Conservation (phyloP, 2,329 filamentous ascomycete species). For the Venturia carpophila region DNA sequence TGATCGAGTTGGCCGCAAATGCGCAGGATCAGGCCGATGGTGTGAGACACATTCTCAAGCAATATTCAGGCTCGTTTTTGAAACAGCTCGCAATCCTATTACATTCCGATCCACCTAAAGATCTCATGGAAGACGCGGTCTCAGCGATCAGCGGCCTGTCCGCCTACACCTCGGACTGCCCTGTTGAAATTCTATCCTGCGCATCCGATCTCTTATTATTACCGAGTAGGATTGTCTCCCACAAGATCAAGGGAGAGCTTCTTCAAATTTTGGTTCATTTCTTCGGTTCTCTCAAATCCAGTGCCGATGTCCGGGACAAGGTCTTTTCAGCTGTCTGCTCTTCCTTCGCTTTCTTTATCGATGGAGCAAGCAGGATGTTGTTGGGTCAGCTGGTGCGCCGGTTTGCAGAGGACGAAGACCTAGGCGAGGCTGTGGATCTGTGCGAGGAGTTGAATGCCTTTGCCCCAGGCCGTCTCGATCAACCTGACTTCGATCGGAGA, state of each 20-base stretch:
- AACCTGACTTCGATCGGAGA: constrained; percentile 80
- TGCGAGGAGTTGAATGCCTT: constrained; percentile 78
- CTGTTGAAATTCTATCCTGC: constrained; percentile 70
- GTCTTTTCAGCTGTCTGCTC: constrained; percentile 70
- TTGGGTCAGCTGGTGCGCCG: constrained; percentile 65
- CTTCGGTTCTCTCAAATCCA: constrained; percentile 55
- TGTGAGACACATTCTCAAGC: constrained; percentile 54
- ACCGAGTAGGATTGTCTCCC: constrained; percentile 73
- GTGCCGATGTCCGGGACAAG: constrained; percentile 38
- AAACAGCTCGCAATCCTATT: constrained; percentile 48
- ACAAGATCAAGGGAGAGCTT: constrained; percentile 73
- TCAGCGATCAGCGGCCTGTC: constrained; percentile 63
- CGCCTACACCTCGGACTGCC: constrained; percentile 48
- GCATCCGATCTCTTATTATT: constrained; percentile 75
- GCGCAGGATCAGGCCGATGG: constrained; percentile 46
- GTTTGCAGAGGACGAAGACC: constrained; percentile 56
- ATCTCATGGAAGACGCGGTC: constrained; percentile 71
- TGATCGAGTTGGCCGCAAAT: constrained; percentile 41
- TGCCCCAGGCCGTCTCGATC: constrained; percentile 62
- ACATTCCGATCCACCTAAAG: constrained; percentile 56
- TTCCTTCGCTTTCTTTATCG: constrained; percentile 85
- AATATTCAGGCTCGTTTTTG: constrained; percentile 56
- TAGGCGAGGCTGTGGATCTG: constrained; percentile 57
- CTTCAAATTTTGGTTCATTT: constrained; percentile 76
- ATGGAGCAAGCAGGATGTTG: constrained; percentile 65